Percentiles rank a stretch among this genome's conserved stretches.
phyloP scores from a whole-genome alignment of 148 eudicot genomes.

The Nepenthes mirabilis region DNA sequence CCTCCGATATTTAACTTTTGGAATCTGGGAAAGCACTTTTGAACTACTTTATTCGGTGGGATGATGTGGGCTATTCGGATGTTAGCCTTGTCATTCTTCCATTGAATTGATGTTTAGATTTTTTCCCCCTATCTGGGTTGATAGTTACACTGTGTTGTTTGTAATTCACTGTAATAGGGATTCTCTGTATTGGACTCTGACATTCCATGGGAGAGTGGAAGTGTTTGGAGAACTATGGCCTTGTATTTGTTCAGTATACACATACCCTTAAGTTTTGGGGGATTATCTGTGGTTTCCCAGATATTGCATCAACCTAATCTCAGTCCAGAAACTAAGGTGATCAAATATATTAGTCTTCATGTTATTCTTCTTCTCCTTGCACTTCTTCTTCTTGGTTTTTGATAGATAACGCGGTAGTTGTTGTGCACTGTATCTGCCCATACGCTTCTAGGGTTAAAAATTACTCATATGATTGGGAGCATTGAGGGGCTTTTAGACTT shows the following conservation, averaged over 20 bases:
- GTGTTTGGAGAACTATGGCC: slow-evolving; percentile 58
- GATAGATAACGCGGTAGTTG: not conserved
- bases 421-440: not conserved
- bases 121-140: too few relatives aligned
- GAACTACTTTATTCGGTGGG: too few relatives aligned
- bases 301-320: slow-evolving; percentile 45
- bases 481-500: too few relatives aligned
- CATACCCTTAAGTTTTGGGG: slow-evolving; percentile 82
- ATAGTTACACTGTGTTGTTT: too few relatives aligned
- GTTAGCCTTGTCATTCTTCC: too few relatives aligned
- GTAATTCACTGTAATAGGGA: slow-evolving; percentile 15
- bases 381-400: too few relatives aligned
- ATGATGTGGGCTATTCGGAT: too few relatives aligned
- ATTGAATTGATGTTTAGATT: too few relatives aligned
- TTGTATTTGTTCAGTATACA: slow-evolving; percentile 78
- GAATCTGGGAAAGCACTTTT: not conserved
- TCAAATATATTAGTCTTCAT: not conserved
- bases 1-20: not conserved
- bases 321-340: slow-evolving; percentile 52
- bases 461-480: too few relatives aligned
- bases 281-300: slow-evolving; percentile 45
- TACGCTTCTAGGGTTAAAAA: too few relatives aligned
- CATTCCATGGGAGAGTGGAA: slow-evolving; percentile 48
- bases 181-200: slow-evolving; percentile 55
- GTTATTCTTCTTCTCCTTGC: not conserved